Base-by-base conservation (phyloP, 1,139 yeast genomes). In the Groenewaldozyma auringiensis region DNA sequence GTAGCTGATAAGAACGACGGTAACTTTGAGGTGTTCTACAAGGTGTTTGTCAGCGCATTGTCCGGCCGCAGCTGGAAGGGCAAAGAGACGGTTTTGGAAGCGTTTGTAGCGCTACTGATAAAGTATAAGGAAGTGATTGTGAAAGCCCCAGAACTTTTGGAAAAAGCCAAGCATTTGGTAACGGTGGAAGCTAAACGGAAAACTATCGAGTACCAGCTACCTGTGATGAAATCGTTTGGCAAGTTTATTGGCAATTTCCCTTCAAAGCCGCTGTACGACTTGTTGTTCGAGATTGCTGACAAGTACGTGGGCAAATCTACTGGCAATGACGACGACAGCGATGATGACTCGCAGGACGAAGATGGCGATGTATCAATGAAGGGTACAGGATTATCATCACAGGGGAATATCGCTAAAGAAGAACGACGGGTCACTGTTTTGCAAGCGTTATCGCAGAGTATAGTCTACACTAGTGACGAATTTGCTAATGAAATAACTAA, bases 11-110 rank as follows among this genome's bases (percentile, higher is more conserved):
- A 49, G 16, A 47, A 41, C 27, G 47, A 47, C 20, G 71, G 67
- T 13, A 65, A 69, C 25, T 55, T 62, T 9, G 50, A 54, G n/a
- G 50, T 52, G 14, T 61, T 88, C 21, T 74, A 85, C 47, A 66
- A 68, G 0, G 69, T 81, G 3, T 68, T 88, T 44, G 59, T 85
- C 20, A 75, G 74, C 38, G 79, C 95, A 0, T 72, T 82, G 49
- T 70, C 74, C 46, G 96, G 96, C 0, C 77, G 92, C 50, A 76
- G 94, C 8, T 92, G 96, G 94, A 74, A 74, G 17, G 97, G 97
- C 6, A 92, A 92, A 59, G 96, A 87, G 53, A 64, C 71, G 37
- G 75, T 92, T 2, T 68, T 87, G 27, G 79, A 77, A 37, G 87
- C 96, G 0, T 65, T 89, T 43, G 83, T 86, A 1, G 68, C 78